Conservation (phyloP, 495 filamentous ascomycete genomes). For the Talaromyces stipitatus region DNA sequence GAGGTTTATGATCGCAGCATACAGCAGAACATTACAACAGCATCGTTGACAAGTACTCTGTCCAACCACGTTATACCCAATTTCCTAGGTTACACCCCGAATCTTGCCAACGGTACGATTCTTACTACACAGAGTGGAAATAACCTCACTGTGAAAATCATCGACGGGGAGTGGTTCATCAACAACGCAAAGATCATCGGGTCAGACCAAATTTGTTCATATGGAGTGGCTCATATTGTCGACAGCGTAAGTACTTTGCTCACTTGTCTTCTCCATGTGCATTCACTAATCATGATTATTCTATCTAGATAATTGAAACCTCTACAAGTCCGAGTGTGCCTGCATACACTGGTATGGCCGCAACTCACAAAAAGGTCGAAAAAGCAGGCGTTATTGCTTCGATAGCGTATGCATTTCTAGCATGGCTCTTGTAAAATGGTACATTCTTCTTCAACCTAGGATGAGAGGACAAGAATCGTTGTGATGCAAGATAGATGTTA, state of each 20-base stretch:
- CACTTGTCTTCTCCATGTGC: neutral
- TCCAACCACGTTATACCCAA: slow-evolving; percentile 20
- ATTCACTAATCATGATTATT: neutral
- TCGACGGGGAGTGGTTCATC: slow-evolving; percentile 17
- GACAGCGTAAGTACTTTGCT: slow-evolving; percentile 18
- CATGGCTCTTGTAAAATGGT: neutral
- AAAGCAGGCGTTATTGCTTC: neutral
- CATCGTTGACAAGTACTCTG: neutral
- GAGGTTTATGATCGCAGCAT: neutral
- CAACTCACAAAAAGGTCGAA: neutral
- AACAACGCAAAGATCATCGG: slow-evolving; percentile 26
- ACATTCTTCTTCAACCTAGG: neutral
- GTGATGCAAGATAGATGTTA: neutral
- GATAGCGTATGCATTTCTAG: neutral
- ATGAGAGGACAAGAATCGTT: neutral
- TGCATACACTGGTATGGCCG: neutral
- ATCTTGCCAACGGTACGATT: slow-evolving; percentile 17
- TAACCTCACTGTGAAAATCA: slow-evolving; percentile 19
- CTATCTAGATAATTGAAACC: neutral
- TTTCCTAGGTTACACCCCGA: slow-evolving; percentile 22
- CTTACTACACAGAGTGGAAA: slow-evolving; percentile 21
- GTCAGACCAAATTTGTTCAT: slow-evolving; percentile 20
- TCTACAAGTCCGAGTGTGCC: neutral
- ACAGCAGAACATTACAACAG: neutral
- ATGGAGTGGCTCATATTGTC: slow-evolving; percentile 32